A percentile compares a stretch with the other conserved stretches of the same genome.
phyloP scores from a whole-genome alignment of 73 alveolate species.

The Paramecium pentaurelia region DNA sequence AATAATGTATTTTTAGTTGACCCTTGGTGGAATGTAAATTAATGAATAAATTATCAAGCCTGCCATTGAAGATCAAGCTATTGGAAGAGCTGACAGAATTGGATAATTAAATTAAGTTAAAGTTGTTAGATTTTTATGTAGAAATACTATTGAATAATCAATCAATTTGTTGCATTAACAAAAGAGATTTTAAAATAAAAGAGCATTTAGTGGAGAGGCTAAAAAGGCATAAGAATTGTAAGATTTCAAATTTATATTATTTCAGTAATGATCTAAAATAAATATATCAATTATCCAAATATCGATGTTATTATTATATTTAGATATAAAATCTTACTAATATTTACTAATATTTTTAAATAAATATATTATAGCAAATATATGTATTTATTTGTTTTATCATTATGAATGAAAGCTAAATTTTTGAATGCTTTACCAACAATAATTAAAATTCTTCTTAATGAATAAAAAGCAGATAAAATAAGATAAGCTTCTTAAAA shows the following conservation, averaged over 20 bases:
- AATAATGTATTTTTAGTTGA: slow-evolving; percentile 53
- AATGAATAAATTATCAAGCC: not conserved
- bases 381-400: not conserved
- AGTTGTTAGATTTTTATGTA: slow-evolving; percentile 45
- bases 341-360: too few relatives aligned
- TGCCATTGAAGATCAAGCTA: slow-evolving; percentile 57
- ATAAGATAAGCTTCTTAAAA: not conserved
- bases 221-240: not conserved
- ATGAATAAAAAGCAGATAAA: not conserved
- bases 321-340: too few relatives aligned
- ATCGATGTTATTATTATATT: too few relatives aligned
- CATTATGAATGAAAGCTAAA: not conserved
- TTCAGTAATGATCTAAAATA: not conserved
- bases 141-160: not conserved
- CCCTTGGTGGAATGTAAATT: slow-evolving; percentile 60
- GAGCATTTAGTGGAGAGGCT: not conserved
- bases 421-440: not conserved
- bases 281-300: too few relatives aligned
- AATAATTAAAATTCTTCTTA: not conserved
- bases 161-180: not conserved
- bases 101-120: slow-evolving; percentile 37
- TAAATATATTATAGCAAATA: too few relatives aligned
- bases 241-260: not conserved
- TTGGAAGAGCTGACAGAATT: slow-evolving; percentile 60
- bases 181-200: not conserved